Percentiles rank a stretch among this genome's conserved stretches.
These are phyloP conservation scores for Salix purpurea DNA, from an alignment of 345 rosid species.

Conservation along the genomic window DNA sequence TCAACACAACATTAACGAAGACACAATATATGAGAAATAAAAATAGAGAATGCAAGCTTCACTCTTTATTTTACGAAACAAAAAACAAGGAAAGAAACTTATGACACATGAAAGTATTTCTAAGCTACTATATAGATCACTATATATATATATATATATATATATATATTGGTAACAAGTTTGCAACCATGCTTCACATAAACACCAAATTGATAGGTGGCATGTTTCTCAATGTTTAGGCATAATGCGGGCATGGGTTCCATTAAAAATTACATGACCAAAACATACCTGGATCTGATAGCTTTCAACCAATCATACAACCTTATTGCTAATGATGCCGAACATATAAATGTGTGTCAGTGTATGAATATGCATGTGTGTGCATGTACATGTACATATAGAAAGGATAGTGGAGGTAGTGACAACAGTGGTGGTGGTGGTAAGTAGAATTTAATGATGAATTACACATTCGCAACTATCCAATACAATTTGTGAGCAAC, in stretches of 20 bases:
- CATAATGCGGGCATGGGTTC: neutral
- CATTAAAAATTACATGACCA: no score
- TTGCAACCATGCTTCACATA: no score
- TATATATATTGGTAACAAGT: no score
- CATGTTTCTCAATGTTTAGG: neutral
- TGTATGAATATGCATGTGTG: neutral
- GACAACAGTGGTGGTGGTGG: neutral
- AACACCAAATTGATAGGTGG: neutral
- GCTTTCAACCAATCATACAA: neutral
- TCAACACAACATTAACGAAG: no score
- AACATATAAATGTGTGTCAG: neutral
- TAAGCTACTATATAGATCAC: no score
- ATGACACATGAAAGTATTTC: no score
- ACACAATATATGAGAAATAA: no score
- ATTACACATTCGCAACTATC: neutral
- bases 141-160: no score
- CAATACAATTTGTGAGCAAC: neutral
- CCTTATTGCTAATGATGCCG: neutral
- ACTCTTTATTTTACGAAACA: no score
- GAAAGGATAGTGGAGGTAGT: neutral
- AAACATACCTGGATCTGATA: neutral
- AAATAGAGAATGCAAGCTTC: no score
- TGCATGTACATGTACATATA: neutral
- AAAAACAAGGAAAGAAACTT: no score
- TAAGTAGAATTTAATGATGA: neutral